These are phyloP conservation scores for Coemansia sp. DNA, from an alignment of 192 early-diverging fungal species.

Conservation along the genomic window DNA sequence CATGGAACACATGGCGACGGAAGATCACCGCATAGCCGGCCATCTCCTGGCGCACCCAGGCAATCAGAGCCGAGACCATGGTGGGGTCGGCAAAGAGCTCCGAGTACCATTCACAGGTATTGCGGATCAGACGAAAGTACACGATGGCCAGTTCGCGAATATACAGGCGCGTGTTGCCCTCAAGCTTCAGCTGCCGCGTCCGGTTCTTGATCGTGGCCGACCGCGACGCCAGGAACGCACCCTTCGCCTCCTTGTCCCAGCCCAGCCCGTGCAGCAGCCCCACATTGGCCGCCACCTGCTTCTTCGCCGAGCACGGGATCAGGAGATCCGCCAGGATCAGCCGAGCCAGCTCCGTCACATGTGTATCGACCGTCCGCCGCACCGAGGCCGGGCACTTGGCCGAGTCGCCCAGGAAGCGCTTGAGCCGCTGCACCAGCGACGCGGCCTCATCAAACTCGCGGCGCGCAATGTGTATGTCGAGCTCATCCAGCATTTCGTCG, in stretches of 20 bases:
- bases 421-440: conserved; percentile 28
- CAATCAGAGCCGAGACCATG: conserved; percentile 90
- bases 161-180: conserved; percentile 82
- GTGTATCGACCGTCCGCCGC: conserved; percentile 17
- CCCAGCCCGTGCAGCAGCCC: conserved; percentile 69
- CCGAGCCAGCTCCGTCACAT: conserved; percentile 46
- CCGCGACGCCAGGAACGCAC: conserved; percentile 77
- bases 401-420: neutral
- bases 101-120: conserved; percentile 96
- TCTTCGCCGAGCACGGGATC: conserved; percentile 73
- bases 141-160: conserved; percentile 81
- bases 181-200: conserved; percentile 69
- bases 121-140: conserved; percentile 85
- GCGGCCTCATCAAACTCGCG: conserved; percentile 86
- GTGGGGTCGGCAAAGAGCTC: conserved; percentile 79
- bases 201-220: conserved; percentile 65
- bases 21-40: conserved; percentile 77
- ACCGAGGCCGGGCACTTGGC: conserved; percentile 35
- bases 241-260: conserved; percentile 62
- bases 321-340: conserved; percentile 66
- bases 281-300: conserved; percentile 73
- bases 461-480: conserved; percentile 91
- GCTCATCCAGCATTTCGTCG: conserved; percentile 72
- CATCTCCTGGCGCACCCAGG: conserved; percentile 86
- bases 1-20: conserved; percentile 84